These are phyloP conservation scores for Penicillium pulvis DNA, from an alignment of 495 filamentous ascomycete species.

Conservation along the genomic window DNA sequence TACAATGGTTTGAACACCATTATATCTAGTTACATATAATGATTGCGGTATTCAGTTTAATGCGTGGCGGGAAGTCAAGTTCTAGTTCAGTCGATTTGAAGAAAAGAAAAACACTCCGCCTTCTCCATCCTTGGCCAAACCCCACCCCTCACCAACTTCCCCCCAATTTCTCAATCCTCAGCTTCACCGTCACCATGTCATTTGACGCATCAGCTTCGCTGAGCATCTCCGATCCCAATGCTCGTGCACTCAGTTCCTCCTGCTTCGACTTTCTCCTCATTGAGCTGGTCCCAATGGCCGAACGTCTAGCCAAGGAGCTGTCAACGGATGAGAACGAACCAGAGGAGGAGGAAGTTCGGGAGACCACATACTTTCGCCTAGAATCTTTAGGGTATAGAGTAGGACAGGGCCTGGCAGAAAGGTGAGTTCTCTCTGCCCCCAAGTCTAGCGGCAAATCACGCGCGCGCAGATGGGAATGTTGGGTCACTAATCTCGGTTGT, in stretches of 20 bases:
- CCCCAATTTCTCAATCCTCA: background rate
- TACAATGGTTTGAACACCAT: too few relatives aligned
- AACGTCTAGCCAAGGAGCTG: slow-evolving; percentile 62
- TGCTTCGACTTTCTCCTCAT: slow-evolving; percentile 93
- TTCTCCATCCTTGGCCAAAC: background rate
- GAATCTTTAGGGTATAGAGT: slow-evolving; percentile 88
- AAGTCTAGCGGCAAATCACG: background rate
- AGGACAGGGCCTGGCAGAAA: slow-evolving; percentile 87
- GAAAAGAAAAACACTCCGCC: slow-evolving; percentile 1
- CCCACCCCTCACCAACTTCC: background rate
- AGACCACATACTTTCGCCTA: slow-evolving; percentile 81
- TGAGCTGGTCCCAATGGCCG: slow-evolving; percentile 93
- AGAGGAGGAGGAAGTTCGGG: slow-evolving; percentile 78
- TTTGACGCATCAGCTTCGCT: slow-evolving; percentile 72
- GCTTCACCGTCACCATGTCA: slow-evolving; percentile 57
- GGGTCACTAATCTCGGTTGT: slow-evolving; percentile 1
- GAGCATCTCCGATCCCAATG: slow-evolving; percentile 73
- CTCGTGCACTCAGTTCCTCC: slow-evolving; percentile 76
- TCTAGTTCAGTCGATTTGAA: background rate
- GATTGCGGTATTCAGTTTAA: too few relatives aligned
- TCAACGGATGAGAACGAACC: slow-evolving; percentile 35
- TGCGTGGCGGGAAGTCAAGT: too few relatives aligned
- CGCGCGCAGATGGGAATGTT: background rate
- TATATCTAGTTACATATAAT: too few relatives aligned
- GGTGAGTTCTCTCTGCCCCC: slow-evolving; percentile 50